Percentiles rank a stretch among this genome's conserved stretches.
phyloP scores from a whole-genome alignment of 495 filamentous ascomycete genomes.

The Chaetomium fimeti region DNA sequence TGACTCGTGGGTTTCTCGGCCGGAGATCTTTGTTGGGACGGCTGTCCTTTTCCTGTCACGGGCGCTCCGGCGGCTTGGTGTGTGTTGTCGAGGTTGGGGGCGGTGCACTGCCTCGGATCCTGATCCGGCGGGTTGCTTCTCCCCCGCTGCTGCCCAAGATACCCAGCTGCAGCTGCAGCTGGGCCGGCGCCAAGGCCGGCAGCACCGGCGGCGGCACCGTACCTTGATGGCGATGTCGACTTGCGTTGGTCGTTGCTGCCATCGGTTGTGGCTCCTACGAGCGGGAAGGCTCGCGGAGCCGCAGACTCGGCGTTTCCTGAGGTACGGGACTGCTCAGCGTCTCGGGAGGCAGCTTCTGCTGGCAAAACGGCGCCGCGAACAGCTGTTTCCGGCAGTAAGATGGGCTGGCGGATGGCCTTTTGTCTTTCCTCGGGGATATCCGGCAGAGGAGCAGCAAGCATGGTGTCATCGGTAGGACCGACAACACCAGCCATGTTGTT shows the following conservation, averaged over 20 bases:
- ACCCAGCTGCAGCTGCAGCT: slow-evolving; percentile 21
- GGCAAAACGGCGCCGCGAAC: slow-evolving; percentile 16
- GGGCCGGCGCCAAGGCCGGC: slow-evolving; percentile 24
- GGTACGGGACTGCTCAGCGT: not conserved
- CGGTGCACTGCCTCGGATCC: not conserved
- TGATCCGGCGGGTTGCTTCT: slow-evolving; percentile 3
- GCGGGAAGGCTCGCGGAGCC: slow-evolving; percentile 11
- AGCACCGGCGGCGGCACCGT: slow-evolving; percentile 20
- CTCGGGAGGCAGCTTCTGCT: not conserved
- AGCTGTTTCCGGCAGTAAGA: slow-evolving; percentile 18
- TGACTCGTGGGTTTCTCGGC: slow-evolving; percentile 10
- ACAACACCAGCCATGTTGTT: not conserved
- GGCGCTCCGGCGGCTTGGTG: not conserved
- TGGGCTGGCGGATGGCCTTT: not conserved
- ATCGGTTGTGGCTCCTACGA: not conserved
- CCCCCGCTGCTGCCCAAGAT: slow-evolving; percentile 24
- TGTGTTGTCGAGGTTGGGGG: not conserved
- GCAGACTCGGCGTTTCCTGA: not conserved
- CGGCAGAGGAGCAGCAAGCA: slow-evolving; percentile 20
- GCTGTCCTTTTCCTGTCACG: not conserved
- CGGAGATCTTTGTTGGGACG: slow-evolving; percentile 9
- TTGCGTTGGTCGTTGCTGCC: not conserved
- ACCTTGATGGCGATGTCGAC: slow-evolving; percentile 1
- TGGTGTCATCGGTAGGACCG: not conserved
- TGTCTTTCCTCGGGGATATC: slow-evolving; percentile 21